Base-by-base conservation (phyloP, 2,329 filamentous ascomycete genomes). In the Elsinoe arachidis region DNA sequence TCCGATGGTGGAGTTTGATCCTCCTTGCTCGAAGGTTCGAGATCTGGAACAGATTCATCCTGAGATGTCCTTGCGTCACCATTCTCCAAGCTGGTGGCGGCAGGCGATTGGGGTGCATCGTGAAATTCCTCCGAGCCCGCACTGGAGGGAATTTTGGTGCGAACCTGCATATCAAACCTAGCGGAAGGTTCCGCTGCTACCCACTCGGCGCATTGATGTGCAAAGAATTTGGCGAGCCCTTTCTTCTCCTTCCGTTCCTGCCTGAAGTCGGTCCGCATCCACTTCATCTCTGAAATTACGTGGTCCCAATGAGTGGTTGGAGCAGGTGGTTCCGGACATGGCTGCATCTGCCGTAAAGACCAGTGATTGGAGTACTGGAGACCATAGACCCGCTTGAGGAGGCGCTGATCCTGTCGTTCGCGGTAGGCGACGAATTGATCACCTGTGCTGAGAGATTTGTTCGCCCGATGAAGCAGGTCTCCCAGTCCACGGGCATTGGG, bases 201-300 rank as follows among this genome's bases (percentile, higher is more conserved):
- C 82, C 89, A 99, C 63, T 92, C 85, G 0, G 86, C 88, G 70
- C 92, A 97, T 65, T 86, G 88, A 65, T 85, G 78, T 1, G 90
- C 93, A 59, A 96, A 77, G 58, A 85, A 90, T 59, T 85, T 86
- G 4, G 91, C 91, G 35, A 86, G 81, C 2, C 87, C 82, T 67
- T 83, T 84, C 73, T 96, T 97, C 90, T 91, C 96, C 69, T 95
- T 96, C 39, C 90, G 79, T 70, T 97, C 93, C 71, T 96, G 89
- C 54, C 87, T 82, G 67, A 96, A 97, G 71, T 99, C 93, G 1
- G 90, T 96, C 53, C 91, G 83, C 89, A 99, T 95, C 92, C 92
- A 97, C 70, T 91, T 95, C 81, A 92, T 89, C 74, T 99, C 91
- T 63, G 90, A 82, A 33, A 99, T 75, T 57, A 97, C 71, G 55